These are phyloP conservation scores for Paspalum vaginatum DNA, from an alignment of 176 grass and related monocot genomes.

Conservation along the genomic window DNA sequence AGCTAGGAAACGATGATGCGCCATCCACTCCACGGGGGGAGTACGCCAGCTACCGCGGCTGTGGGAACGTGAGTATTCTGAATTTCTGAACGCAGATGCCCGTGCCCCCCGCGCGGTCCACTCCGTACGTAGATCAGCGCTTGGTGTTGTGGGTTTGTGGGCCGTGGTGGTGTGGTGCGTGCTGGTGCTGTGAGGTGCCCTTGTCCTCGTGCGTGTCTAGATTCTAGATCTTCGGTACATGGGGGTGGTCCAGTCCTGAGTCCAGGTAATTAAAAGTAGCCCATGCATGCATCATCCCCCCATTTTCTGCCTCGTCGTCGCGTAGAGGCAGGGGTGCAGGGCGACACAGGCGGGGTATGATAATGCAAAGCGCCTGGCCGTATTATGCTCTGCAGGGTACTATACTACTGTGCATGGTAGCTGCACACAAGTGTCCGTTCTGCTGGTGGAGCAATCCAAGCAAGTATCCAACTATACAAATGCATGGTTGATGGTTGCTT, in stretches of 20 bases:
- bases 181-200: background rate
- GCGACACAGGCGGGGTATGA: background rate
- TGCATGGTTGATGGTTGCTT: background rate
- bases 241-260: background rate
- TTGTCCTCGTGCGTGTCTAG: conserved; percentile 35
- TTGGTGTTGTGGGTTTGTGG: background rate
- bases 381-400: background rate
- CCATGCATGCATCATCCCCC: background rate
- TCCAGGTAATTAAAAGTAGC: background rate
- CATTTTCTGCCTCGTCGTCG: conserved; percentile 23
- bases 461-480: too few species aligned
- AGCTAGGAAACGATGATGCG: background rate
- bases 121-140: background rate
- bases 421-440: background rate
- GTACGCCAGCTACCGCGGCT: too few species aligned
- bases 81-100: conserved; percentile 11
- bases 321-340: background rate
- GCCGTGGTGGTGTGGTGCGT: too few species aligned
- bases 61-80: background rate
- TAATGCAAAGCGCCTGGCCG: background rate
- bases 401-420: background rate
- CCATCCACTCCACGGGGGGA: too few species aligned
- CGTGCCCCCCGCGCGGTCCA: background rate
- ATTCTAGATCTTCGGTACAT: conserved; percentile 8
- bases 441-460: background rate